Evolutionary conservation across 345 rosid species (phyloP), one percentile per base, ranked within the genome.

Genomic region (Citrus glauca): DNA sequence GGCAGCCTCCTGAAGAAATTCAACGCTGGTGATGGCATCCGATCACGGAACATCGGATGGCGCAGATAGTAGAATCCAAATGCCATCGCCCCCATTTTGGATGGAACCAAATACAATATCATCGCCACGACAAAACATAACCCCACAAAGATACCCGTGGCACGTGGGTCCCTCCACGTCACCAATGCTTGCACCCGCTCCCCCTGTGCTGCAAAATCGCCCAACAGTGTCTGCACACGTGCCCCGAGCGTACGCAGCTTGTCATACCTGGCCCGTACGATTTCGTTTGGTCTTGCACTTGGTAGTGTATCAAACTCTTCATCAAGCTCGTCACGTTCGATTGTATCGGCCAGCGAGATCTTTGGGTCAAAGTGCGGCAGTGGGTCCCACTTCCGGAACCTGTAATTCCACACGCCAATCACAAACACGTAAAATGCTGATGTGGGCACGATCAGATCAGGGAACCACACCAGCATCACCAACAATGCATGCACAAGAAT

Each of bases 81-180:
- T 2, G 94, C 94, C 98, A 93, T 88, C 1, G 92, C 95, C 81
- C 90, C 92, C 97, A 95, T 91, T 75, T 92, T 93, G 4, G 91
- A 87, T 3, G 98, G 95, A 35, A 95, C 91, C 81, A 89, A 75
- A 60, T 95, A 93, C 27, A 92, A 72, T 9, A 90, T 61, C 83
- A 88, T 25, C 2, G 99, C 98, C 85, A 90, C 96, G 20, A 89
- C 70, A 4, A 93, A 86, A 80, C 99, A 93, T 22, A 95, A 4
- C 48, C 85, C 87, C 9, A 93, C 91, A 70, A 95, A 92, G 13
- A 95, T 92, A 66, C 90, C 95, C 0, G 99, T 92, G 3, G 94
- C 99, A 66, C 96, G 82, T 14, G 97, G 96, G 45, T 95, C 99
- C 0, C 92, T 45, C 99, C 98, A 93, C 4, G 93, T 89, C 82